Evolutionary conservation across 805 yeast genomes (phyloP), one percentile per base, ranked within the genome.

Genomic region (Yarrowia osloensis): DNA sequence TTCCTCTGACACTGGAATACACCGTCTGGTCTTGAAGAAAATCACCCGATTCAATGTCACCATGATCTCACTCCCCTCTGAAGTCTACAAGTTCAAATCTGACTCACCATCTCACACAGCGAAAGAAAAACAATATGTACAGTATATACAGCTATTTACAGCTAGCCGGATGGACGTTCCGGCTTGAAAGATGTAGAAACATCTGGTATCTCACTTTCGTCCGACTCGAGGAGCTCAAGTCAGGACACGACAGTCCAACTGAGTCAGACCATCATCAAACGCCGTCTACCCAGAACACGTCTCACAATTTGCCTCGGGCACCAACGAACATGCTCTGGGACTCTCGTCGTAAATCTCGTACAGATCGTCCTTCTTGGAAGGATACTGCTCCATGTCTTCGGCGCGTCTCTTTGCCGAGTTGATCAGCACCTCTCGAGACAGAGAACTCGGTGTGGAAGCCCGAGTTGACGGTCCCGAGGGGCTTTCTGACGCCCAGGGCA

Each of bases 281-380:
- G 8, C 4, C 31, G 8, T 4, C 19, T 17, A 39, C 2, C 46
- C 46, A 3, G 42, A 29, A n/a, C 66, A 61, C 2, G 66, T 44
- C 28, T 46, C 66, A 22, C 66, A 61, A 8, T 22, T 26, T 12
- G 66, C 33, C 22, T 61, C 66, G 12, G 66, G 66, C 17, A 33
- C 66, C 19, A 46, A 22, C 11, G 54, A 61, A 26, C 66, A 61
- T 1, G 66, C 40, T 46, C 54, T 28, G 1, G 66, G 66, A 22
- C 44, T 31, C 33, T 61, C 66, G 33, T 61, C 66, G 17, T 61
- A 61, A 44, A 61, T 61, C 19, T 46, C 66, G 12, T 44, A 44
- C 5, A 44, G 28, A 9, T 61, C 66, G 12, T 44, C 52, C 37
- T 40, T 39, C 19, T 57, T 57, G 17, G 61, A 54, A 12, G 61